Base-by-base conservation (phyloP, 2,329 filamentous ascomycete genomes). In the Alternaria sp. region DNA sequence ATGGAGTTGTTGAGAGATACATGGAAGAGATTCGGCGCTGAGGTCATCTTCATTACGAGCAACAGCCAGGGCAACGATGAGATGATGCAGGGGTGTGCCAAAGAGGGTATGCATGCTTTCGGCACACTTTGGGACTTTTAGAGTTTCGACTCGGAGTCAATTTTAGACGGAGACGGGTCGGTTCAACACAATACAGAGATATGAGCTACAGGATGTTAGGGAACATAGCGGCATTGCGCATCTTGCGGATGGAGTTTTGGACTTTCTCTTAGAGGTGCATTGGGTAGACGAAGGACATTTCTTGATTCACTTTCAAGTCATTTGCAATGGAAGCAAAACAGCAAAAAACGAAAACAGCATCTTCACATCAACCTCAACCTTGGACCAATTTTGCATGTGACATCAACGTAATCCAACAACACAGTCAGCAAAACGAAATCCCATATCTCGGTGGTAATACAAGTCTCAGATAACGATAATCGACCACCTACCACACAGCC, bases 51-150 rank as follows among this genome's bases (percentile, higher is more conserved):
- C 65, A 79, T 79, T 50, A 79, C 76, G 17, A 74, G 69, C 10
- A 79, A 79, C 26, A 76, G 73, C 68, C 73, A 76, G 55, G 76
- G 76, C 0, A 79, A 79, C 30, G 75, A 79, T 65, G 75, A 79
- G 70, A 79, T 79, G 75, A 79, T 79, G 75, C 73, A 74, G 40
- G 76, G 76, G 3, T 79, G 76, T 60, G 66, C 70, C 11, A 68
- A 58, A 40, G 74, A 68, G 11, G 75, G 76, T 5, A 47, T 79
- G 66, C 75, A 77, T 57, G 76, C 76, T 7, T 79, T 79, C 63
- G 76, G 76, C 1, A 79, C 76, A 7, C 50, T 79, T 17, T 79
- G 76, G 76, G 76, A 79, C 30, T 79, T 79, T 58, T 77, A 62
- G 23, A 45, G 43, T 19, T 19, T 19, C 2, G 43, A 6, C 11